Conservation (phyloP, 768 basidiomycete genomes). For the Amanita rubescens region DNA sequence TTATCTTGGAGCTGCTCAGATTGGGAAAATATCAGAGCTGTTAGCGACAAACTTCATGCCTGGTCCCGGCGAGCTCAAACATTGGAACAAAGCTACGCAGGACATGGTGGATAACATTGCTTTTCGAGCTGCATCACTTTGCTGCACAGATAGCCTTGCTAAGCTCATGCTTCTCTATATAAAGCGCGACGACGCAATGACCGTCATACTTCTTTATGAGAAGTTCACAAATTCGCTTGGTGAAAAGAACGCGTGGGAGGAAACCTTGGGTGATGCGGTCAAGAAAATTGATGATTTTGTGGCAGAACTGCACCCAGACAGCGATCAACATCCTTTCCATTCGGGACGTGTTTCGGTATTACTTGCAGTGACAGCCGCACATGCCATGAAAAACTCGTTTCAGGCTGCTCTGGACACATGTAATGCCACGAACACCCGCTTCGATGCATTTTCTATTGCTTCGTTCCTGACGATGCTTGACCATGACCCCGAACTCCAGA, state of each 20-base stretch:
- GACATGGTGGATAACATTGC: background rate
- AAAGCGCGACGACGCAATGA: background rate
- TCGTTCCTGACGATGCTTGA: conserved; percentile 33
- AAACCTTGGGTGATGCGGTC: background rate
- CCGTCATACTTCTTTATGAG: conserved; percentile 1
- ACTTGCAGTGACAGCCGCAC: conserved; percentile 50
- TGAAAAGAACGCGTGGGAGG: background rate
- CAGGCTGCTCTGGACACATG: conserved; percentile 41
- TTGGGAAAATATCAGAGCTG: conserved; percentile 31
- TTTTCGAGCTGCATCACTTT: background rate
- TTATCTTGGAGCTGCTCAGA: conserved; percentile 35
- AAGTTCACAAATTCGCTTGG: background rate
- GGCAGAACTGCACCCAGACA: conserved; percentile 16
- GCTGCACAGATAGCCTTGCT: background rate
- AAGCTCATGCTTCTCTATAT: conserved; percentile 1
- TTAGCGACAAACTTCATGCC: conserved; percentile 14
- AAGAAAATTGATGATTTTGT: conserved; percentile 14
- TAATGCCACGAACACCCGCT: conserved; percentile 28
- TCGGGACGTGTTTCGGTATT: conserved; percentile 34
- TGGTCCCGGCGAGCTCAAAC: background rate
- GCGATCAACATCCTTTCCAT: conserved; percentile 10
- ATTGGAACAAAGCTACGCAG: background rate
- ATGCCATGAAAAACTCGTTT: conserved; percentile 54
- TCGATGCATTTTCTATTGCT: conserved; percentile 27
- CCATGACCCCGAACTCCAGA: conserved; percentile 25